A percentile compares a stretch with the other conserved stretches of the same genome.
phyloP scores from a whole-genome alignment of 1,139 yeast genomes.

The Casaregolazyma suthepensis region DNA sequence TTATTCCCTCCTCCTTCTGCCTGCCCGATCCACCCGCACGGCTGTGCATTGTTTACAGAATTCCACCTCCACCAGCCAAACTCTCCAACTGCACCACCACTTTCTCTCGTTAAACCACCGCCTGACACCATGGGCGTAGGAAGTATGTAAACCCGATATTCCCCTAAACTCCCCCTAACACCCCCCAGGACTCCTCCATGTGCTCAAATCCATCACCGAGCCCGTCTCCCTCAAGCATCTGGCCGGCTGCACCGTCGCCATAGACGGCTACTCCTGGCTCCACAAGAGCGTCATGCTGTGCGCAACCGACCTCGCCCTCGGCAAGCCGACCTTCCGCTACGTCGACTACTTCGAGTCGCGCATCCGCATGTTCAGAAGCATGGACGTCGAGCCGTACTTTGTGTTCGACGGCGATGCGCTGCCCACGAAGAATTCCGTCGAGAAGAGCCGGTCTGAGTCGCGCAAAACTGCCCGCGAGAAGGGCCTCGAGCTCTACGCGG shows the following conservation, averaged over 20 bases:
- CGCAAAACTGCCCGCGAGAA: slow-evolving; percentile 22
- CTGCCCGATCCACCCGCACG: background rate
- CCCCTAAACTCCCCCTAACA: slow-evolving; percentile 43
- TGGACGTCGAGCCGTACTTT: slow-evolving; percentile 74
- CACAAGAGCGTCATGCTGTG: slow-evolving; percentile 82
- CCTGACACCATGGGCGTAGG: slow-evolving; percentile 6
- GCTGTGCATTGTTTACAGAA: slow-evolving; percentile 1
- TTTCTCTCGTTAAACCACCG: too few species aligned
- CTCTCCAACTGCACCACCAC: too few species aligned
- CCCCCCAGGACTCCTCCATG: slow-evolving; percentile 69
- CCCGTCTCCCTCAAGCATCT: slow-evolving; percentile 52
- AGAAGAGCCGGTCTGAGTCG: slow-evolving; percentile 47
- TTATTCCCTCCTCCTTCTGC: too few species aligned
- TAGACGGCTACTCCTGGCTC: slow-evolving; percentile 96
- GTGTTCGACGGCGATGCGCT: slow-evolving; percentile 92
- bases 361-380: slow-evolving; percentile 56
- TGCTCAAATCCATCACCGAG: slow-evolving; percentile 65
- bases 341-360: slow-evolving; percentile 48
- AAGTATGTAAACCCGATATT: slow-evolving; percentile 2
- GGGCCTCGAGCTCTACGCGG: slow-evolving; percentile 15
- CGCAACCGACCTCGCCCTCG: slow-evolving; percentile 74
- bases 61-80: background rate
- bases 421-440: slow-evolving; percentile 75
- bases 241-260: slow-evolving; percentile 74
- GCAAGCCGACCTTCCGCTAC: slow-evolving; percentile 56